Evolutionary conservation across 352 stramenopile genomes (phyloP).

Genomic region (Vaucheria bursata): DNA sequence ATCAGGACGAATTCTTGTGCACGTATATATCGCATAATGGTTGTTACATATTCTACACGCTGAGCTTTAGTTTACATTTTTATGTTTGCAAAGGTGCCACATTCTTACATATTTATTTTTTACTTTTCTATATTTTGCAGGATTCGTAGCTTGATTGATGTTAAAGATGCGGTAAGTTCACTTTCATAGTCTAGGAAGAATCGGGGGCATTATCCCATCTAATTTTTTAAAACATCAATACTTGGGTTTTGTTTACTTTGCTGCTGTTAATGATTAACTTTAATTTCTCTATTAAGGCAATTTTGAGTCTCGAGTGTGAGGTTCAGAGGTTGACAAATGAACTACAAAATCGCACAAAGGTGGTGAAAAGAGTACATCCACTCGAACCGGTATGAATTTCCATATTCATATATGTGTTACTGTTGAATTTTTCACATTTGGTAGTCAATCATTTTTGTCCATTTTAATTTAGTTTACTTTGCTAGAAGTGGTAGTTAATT

Average conservation of each 20-base stretch:
- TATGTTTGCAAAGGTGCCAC: not conserved
- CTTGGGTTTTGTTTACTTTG: no score
- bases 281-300: not conserved
- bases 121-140: not conserved
- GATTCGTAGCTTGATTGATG: constrained; percentile 28
- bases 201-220: constrained; percentile 7
- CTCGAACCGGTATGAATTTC: constrained; percentile 21
- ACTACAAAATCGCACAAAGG: constrained; percentile 32
- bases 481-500: no score
- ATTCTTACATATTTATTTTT: not conserved
- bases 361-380: constrained; percentile 40
- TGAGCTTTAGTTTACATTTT: not conserved
- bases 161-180: constrained; percentile 37
- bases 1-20: not conserved
- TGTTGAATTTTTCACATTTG: no score
- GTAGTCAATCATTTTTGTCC: no score
- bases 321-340: constrained; percentile 43
- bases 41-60: not conserved
- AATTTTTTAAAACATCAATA: not conserved
- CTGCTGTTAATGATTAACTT: not conserved
- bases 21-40: not conserved
- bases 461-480: no score
- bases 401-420: no score
- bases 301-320: constrained; percentile 19
- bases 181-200: not conserved